Percentiles rank a stretch among this genome's conserved stretches.
Conservation (phyloP, 768 basidiomycete genomes). For the Xerocomus spinulosus region DNA sequence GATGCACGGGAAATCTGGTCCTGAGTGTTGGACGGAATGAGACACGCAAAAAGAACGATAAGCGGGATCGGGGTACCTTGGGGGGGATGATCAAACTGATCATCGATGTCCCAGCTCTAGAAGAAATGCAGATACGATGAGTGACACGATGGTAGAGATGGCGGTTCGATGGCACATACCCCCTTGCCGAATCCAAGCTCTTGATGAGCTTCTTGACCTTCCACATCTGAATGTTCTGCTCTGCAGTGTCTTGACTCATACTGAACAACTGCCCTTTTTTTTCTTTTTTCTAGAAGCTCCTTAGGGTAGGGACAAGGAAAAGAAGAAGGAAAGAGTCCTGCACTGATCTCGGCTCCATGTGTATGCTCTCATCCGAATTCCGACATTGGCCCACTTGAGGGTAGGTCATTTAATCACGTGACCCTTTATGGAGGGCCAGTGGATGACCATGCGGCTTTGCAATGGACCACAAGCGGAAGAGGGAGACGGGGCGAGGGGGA, state of each 20-base stretch:
- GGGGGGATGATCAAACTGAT: constrained; percentile 97
- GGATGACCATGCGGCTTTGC: background rate
- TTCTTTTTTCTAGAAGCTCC: constrained; percentile 4
- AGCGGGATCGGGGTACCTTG: constrained; percentile 49
- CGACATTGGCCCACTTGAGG: constrained; percentile 21
- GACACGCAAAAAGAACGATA: constrained; percentile 4
- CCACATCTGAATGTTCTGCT: constrained; percentile 97
- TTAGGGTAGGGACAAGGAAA: constrained; percentile 24
- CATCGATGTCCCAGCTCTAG: constrained; percentile 95
- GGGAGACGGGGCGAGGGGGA: constrained; percentile 3
- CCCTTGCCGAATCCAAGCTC: constrained; percentile 83
- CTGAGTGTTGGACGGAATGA: constrained; percentile 32
- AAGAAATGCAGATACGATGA: constrained; percentile 22
- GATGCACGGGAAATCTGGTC: constrained; percentile 93
- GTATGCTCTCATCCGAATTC: constrained; percentile 11
- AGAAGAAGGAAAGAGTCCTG: constrained; percentile 8
- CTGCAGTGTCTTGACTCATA: constrained; percentile 82
- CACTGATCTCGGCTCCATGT: background rate
- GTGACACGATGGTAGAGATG: background rate
- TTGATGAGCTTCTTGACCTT: constrained; percentile 99
- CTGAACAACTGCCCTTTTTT: constrained; percentile 34
- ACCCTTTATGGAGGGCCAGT: too few relatives aligned
- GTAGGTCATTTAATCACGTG: constrained; percentile 19
- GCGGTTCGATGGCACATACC: constrained; percentile 20
- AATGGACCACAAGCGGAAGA: constrained; percentile 25